Evolutionary conservation across 768 basidiomycete genomes (phyloP).

Genomic region (Crassisporium funariophilum): DNA sequence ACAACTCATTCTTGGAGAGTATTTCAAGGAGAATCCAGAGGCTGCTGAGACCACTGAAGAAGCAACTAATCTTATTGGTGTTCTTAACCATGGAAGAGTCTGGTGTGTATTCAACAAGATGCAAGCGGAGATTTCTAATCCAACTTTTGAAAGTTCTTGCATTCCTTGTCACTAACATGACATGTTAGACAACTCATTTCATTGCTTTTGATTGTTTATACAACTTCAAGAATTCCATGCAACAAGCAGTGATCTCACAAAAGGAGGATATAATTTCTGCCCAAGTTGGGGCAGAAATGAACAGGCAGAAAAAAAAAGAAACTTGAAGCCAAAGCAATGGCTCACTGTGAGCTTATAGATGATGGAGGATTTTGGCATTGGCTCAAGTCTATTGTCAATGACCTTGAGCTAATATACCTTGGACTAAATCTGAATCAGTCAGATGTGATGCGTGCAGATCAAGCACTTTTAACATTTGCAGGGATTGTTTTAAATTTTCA

Average conservation of each 20-base stretch:
- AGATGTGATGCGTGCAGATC: conserved; percentile 26
- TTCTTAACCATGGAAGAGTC: conserved; percentile 27
- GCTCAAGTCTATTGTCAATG: conserved; percentile 22
- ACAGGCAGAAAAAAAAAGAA: conserved; percentile 20
- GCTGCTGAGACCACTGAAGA: conserved; percentile 22
- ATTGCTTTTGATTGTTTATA: conserved; percentile 23
- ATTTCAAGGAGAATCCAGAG: conserved; percentile 22
- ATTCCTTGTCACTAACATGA: conserved; percentile 30
- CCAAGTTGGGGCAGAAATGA: conserved; percentile 31
- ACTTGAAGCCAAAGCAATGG: conserved; percentile 15
- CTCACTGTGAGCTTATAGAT: conserved; percentile 24
- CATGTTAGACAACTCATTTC: conserved; percentile 29
- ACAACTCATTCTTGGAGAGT: conserved; percentile 25
- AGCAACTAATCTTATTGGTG: conserved; percentile 26
- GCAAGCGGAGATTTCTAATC: conserved; percentile 20
- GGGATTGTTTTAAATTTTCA: conserved; percentile 29
- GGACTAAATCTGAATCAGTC: conserved; percentile 27
- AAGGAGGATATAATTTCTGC: conserved; percentile 24
- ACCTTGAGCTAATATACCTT: conserved; percentile 30
- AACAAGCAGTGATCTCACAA: conserved; percentile 18
- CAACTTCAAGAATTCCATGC: conserved; percentile 22
- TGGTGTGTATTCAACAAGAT: conserved; percentile 24
- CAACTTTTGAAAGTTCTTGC: conserved; percentile 19
- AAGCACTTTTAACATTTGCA: conserved; percentile 28
- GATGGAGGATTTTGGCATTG: conserved; percentile 18